Base-by-base conservation (phyloP, 2,329 filamentous ascomycete species). In the Arachnopeziza araneosa region DNA sequence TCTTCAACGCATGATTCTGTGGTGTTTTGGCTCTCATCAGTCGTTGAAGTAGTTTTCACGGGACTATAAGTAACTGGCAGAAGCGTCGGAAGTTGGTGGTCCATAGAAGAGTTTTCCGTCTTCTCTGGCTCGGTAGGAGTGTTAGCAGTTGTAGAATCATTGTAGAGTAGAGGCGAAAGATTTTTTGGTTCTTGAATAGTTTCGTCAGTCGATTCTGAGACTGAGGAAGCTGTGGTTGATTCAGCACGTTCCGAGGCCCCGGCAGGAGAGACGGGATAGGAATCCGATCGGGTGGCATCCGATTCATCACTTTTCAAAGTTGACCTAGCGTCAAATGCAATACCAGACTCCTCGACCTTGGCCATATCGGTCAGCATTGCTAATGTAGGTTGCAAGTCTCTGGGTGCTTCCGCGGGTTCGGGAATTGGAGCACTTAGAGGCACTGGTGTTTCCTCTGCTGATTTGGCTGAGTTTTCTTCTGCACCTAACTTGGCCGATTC, bases 141-240 rank as follows among this genome's bases (percentile, higher is more conserved):
- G 32, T 26, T 32, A 32, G 50, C 22, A 21, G 21, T 24, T 24
- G 56, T 59, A 36, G 52, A 53, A 50, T 56, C 44, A 49, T 60
- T 53, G 17, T 36, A 24, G 24, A n/a, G 24, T 48, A 52, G 24
- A 30, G 57, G 44, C 49, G 68, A 68, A 2, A 44, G 21, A 23
- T 23, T 57, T 14, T 36, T 55, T 21, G 54, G 54, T 52, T 73
- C 74, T 52, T 79, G 76, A 1, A 83, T 71, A 4, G 83, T 86
- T 68, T 85, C 83, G 60, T 86, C 81, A 1, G 84, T 86, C 1
- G 81, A 83, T 62, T 86, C 85, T 6, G 84, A 87, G 10, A 87
- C 70, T 0, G 85, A 87, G 0, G 84, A 87, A 3, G 85, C 84
- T 66, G 82, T 83, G 7, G 85, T 87, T 2, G 84, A 87, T 55